phyloP scores from a whole-genome alignment of 495 filamentous ascomycete species.

The Beverwykella pulmonaria region DNA sequence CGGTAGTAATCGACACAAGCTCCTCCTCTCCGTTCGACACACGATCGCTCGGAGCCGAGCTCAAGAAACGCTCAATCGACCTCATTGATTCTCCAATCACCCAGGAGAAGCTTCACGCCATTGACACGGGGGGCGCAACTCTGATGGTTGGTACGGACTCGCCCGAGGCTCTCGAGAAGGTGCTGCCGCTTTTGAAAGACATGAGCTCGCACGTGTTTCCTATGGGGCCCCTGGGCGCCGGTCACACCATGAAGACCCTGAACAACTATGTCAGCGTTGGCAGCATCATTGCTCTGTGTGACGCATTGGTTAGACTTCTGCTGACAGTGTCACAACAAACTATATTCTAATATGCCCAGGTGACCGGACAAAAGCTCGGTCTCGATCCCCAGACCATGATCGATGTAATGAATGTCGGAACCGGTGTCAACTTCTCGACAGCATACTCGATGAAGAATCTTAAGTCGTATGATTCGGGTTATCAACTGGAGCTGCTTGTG shows the following conservation, averaged over 20 bases:
- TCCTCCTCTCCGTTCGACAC: conserved; percentile 43
- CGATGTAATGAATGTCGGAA: conserved; percentile 43
- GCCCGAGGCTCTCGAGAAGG: conserved; percentile 35
- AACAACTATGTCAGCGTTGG: conserved; percentile 43
- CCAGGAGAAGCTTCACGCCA: conserved; percentile 41
- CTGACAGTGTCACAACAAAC: no score
- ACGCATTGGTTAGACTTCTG: conserved; percentile 32
- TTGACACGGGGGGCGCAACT: conserved; percentile 39
- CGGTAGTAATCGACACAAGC: conserved; percentile 41
- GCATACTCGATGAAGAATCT: conserved; percentile 38
- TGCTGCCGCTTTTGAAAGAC: conserved; percentile 35
- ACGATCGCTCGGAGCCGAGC: conserved; percentile 34
- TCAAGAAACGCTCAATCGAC: conserved; percentile 35
- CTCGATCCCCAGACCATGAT: conserved; percentile 43
- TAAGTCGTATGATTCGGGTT: conserved; percentile 36
- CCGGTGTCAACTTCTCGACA: conserved; percentile 41
- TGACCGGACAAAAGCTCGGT: conserved; percentile 41
- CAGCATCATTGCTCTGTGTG: conserved; percentile 39
- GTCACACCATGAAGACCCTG: conserved; percentile 45
- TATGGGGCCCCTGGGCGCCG: conserved; percentile 39
- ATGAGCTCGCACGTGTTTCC: conserved; percentile 36
- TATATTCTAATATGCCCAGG: conserved; percentile 11
- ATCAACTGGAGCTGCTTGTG: conserved; percentile 39
- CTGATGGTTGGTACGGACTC: conserved; percentile 36
- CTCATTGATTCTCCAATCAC: conserved; percentile 43